Percentiles rank a stretch among this genome's conserved stretches.
Conservation (phyloP, 495 filamentous ascomycete species). For the Letharia lupina region DNA sequence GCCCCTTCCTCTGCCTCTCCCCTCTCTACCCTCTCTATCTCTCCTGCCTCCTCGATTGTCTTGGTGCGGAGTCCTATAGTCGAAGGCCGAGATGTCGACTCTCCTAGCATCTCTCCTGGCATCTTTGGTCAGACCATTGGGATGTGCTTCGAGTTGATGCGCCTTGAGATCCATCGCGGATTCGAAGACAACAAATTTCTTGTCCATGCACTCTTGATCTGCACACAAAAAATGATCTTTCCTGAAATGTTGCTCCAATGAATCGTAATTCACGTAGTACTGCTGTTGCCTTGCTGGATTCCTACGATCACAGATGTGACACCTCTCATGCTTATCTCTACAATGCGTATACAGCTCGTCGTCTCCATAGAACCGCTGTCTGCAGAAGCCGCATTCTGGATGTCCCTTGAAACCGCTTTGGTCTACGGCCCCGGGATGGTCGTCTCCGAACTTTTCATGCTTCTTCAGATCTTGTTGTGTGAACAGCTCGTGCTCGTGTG, state of each 20-base stretch:
- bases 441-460: conserved; percentile 87
- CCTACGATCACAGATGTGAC: conserved; percentile 82
- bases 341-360: conserved; percentile 94
- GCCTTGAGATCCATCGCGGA: conserved; percentile 89
- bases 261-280: conserved; percentile 83
- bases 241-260: conserved; percentile 75
- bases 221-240: conserved; percentile 79
- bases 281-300: conserved; percentile 62
- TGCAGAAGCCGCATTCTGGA: conserved; percentile 89
- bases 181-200: conserved; percentile 97
- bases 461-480: conserved; percentile 67
- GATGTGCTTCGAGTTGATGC: conserved; percentile 71
- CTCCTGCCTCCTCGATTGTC: conserved; percentile 51
- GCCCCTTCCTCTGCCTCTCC: conserved; percentile 52
- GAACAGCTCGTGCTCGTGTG: conserved; percentile 95
- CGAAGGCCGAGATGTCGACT: conserved; percentile 81
- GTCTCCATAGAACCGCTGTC: conserved; percentile 84
- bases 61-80: conserved; percentile 65
- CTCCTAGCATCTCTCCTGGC: conserved; percentile 72
- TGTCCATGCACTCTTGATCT: conserved; percentile 83
- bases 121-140: conserved; percentile 70
- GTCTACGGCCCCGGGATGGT: conserved; percentile 79
- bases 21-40: conserved; percentile 36
- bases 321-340: conserved; percentile 84
- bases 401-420: conserved; percentile 97